These are phyloP conservation scores for Aureobasidium leucospermi DNA, from an alignment of 2,329 filamentous ascomycete species.

Conservation along the genomic window DNA sequence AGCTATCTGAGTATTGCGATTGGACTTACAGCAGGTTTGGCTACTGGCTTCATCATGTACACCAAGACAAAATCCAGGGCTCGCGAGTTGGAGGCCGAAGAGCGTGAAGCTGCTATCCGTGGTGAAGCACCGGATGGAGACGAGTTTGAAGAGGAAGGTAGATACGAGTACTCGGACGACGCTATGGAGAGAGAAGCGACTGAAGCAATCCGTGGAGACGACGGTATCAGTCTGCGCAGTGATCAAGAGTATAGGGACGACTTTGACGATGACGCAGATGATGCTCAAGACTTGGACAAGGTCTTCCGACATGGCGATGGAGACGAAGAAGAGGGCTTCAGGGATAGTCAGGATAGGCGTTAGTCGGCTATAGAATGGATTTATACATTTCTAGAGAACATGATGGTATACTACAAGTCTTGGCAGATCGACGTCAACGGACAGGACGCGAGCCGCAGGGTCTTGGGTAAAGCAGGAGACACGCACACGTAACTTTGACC, in stretches of 20 bases:
- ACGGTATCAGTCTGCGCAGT: constrained; percentile 45
- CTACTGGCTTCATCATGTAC: constrained; percentile 82
- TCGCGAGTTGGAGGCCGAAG: constrained; percentile 40
- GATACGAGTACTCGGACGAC: constrained; percentile 38
- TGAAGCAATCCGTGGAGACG: constrained; percentile 38
- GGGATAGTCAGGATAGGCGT: background rate
- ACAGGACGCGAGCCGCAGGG: background rate
- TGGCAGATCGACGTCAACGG: background rate
- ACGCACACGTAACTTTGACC: background rate
- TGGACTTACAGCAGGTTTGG: constrained; percentile 62
- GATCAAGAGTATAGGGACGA: constrained; percentile 36
- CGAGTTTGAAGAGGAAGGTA: constrained; percentile 27
- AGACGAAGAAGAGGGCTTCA: constrained; percentile 25
- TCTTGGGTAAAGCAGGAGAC: background rate
- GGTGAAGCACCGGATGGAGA: constrained; percentile 20
- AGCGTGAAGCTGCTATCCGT: constrained; percentile 27
- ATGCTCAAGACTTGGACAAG: constrained; percentile 34
- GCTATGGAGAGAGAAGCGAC: constrained; percentile 35
- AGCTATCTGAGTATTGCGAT: constrained; percentile 77
- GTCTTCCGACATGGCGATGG: constrained; percentile 40
- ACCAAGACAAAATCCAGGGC: constrained; percentile 47
- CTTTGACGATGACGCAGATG: constrained; percentile 37
- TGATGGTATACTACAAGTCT: background rate
- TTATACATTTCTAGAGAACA: background rate
- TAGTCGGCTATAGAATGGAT: background rate